Conservation (phyloP, 805 yeast genomes). For the Yamadazyma insecticola region DNA sequence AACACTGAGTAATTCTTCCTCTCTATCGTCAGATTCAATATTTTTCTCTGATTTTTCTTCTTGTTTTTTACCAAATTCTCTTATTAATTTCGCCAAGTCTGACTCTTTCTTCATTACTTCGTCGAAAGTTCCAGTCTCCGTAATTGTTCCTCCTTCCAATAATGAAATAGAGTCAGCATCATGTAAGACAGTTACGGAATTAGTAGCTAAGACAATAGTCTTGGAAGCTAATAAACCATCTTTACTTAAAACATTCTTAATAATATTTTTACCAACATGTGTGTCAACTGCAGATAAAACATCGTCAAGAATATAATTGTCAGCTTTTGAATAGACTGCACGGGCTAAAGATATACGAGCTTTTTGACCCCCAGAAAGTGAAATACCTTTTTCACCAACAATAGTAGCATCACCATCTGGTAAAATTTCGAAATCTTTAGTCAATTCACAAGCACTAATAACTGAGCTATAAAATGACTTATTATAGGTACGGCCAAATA, state of each 20-base stretch:
- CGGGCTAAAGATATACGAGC: slow-evolving; percentile 39
- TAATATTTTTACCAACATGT: slow-evolving; percentile 35
- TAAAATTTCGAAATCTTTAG: slow-evolving; percentile 28
- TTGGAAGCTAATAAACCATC: slow-evolving; percentile 29
- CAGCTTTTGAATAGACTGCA: slow-evolving; percentile 39
- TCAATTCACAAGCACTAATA: slow-evolving; percentile 33
- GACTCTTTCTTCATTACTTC: slow-evolving; percentile 40
- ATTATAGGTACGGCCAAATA: slow-evolving; percentile 32
- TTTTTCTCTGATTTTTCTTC: slow-evolving; percentile 10
- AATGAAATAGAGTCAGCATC: slow-evolving; percentile 30
- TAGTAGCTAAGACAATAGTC: slow-evolving; percentile 36
- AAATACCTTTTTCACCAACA: slow-evolving; percentile 42
- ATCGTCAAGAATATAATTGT: slow-evolving; percentile 36
- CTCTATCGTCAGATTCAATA: slow-evolving; percentile 16
- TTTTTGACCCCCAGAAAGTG: slow-evolving; percentile 41
- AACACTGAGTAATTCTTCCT: slow-evolving; percentile 6
- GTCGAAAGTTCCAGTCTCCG: slow-evolving; percentile 45
- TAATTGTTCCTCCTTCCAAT: slow-evolving; percentile 23
- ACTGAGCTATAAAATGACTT: slow-evolving; percentile 26
- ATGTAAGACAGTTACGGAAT: slow-evolving; percentile 32
- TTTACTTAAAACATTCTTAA: slow-evolving; percentile 26
- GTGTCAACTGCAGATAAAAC: slow-evolving; percentile 41
- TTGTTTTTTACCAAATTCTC: slow-evolving; percentile 24
- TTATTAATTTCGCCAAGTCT: slow-evolving; percentile 27
- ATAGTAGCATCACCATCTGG: slow-evolving; percentile 40